Evolutionary conservation across 176 grass and related monocot species (phyloP).

Genomic region (Bromus sterilis): DNA sequence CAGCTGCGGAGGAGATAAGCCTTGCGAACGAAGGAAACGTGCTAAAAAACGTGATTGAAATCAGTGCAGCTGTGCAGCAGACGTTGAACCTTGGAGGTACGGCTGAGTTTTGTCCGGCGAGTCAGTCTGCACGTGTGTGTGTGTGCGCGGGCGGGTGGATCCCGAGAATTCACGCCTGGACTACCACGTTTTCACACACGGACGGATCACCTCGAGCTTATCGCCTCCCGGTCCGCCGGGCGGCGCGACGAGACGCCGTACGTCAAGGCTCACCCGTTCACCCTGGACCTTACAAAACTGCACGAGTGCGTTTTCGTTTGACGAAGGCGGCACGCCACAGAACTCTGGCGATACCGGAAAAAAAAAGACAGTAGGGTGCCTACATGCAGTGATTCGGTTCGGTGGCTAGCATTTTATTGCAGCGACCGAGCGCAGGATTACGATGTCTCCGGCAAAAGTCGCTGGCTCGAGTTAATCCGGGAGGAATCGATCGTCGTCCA

Average conservation of each 20-base stretch:
- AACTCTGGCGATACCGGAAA: too few relatives aligned
- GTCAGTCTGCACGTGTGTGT: slow-evolving; percentile 16
- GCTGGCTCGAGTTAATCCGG: neutral
- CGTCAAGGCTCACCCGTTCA: neutral
- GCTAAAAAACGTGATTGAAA: neutral
- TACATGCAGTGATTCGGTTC: neutral
- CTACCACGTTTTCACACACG: neutral
- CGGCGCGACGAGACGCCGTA: neutral
- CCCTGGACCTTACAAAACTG: too few relatives aligned
- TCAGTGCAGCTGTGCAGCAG: neutral
- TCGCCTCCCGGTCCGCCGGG: neutral
- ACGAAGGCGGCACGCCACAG: neutral
- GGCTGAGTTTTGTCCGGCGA: too few relatives aligned
- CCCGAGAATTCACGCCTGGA: neutral
- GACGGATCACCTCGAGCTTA: neutral
- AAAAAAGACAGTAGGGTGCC: neutral
- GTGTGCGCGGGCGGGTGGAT: neutral
- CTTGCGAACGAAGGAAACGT: neutral
- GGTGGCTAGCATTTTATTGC: neutral
- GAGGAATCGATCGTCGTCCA: neutral
- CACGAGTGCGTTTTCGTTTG: neutral
- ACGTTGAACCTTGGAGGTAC: neutral
- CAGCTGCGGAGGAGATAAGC: neutral
- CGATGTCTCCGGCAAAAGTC: neutral
- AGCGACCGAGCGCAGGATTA: neutral